Base-by-base conservation (phyloP, 129 eudicot species). In the Artemisia tridentata region DNA sequence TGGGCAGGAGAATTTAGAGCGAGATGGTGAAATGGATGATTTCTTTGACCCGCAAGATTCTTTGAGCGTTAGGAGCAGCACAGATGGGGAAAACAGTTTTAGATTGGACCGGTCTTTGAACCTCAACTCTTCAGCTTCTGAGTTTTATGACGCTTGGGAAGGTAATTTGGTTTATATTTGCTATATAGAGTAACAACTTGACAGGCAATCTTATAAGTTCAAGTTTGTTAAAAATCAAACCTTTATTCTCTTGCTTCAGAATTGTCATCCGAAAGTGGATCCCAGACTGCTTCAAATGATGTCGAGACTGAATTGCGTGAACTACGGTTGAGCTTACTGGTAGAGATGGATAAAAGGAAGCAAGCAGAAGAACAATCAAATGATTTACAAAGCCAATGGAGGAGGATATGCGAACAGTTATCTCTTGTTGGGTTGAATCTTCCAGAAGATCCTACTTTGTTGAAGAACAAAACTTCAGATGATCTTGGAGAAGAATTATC, bases 71-170 rank as follows among this genome's bases (percentile, higher is more conserved):
- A 77, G 70, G 79, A 89, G 95, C 80, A 75, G 73, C 63, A 72
- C 75, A 11, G 92, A 82, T 53, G 85, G 73, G 61, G 90, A 83
- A 58, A 76, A 71, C 62, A 74, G 46, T 31, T 47, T 34, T 18
- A 86, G 73, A 78, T 64, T 59, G 49, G 96, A 84, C n/a, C 85
- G 79, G 64, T 73, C 84, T 25, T 54, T 75, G 72, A 79, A 69
- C 69, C 73, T 72, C 20, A 23, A 74, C 57, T 55, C 90, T 3
- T 84, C 96, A n/a, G 45, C 60, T 71, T 81, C 92, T 15, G 98
- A 89, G 81, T 92, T 89, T 78, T 92, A 83, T 78, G 98, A 92
- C 87, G 98, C 96, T 16, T 87, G 95, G 96, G 98, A 92, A 83
- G 98, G 98, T 92, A 80, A 60, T 63, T 53, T 18, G 10, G 61